Percentiles rank a stretch among this genome's conserved stretches.
Conservation (phyloP, 768 basidiomycete genomes). For the Solioccasus polychromus region DNA sequence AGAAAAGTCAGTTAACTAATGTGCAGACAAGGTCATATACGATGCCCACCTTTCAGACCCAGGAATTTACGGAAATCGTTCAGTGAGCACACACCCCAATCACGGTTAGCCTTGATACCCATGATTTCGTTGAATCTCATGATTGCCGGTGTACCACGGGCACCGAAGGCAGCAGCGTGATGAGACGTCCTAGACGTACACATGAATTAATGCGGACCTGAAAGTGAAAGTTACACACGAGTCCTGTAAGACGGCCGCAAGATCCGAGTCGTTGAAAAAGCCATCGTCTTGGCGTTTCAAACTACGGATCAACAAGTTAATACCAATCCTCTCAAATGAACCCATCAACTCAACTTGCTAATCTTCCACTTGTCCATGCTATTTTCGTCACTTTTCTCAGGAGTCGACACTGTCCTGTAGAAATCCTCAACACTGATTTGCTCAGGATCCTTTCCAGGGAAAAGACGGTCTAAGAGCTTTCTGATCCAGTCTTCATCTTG, state of each 20-base stretch:
- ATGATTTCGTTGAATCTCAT: constrained; percentile 81
- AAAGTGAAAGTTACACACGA: constrained; percentile 46
- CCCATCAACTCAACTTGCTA: constrained; percentile 43
- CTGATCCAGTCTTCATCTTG: constrained; percentile 71
- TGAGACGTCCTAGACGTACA: constrained; percentile 53
- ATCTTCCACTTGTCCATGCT: constrained; percentile 65
- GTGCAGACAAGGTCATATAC: neutral
- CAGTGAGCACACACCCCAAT: constrained; percentile 79
- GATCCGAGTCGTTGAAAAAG: constrained; percentile 64
- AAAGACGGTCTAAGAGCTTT: too few relatives aligned
- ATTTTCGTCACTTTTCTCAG: constrained; percentile 41
- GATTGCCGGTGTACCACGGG: constrained; percentile 69
- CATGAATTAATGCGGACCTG: neutral
- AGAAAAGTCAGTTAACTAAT: neutral
- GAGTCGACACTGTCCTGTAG: constrained; percentile 39
- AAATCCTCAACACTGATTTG: constrained; percentile 49
- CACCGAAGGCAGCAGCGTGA: constrained; percentile 71
- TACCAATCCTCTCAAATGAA: neutral
- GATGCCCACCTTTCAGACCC: constrained; percentile 63
- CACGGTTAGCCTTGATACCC: constrained; percentile 75
- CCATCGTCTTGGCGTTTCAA: constrained; percentile 57
- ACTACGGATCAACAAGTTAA: constrained; percentile 33
- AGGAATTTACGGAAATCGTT: constrained; percentile 85
- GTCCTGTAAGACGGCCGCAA: constrained; percentile 63
- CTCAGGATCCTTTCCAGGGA: constrained; percentile 51